These are phyloP conservation scores for Coemansia aciculifera DNA, from an alignment of 192 early-diverging fungal species.

Conservation along the genomic window DNA sequence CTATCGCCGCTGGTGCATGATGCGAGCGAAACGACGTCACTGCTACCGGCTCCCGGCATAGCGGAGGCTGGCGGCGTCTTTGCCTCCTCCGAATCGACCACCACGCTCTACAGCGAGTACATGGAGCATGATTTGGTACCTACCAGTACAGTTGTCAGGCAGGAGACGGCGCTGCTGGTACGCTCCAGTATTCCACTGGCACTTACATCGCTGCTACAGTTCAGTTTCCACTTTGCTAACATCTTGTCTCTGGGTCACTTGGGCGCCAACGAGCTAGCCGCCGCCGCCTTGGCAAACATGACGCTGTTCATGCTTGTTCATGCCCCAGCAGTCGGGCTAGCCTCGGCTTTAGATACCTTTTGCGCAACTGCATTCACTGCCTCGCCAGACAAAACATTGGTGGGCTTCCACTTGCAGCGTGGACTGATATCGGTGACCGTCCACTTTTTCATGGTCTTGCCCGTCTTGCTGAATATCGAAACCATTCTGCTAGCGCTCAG, in stretches of 20 bases:
- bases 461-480: conserved; percentile 72
- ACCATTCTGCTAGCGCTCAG: conserved; percentile 63
- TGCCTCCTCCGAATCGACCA: neutral
- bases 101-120: conserved; percentile 5
- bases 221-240: conserved; percentile 63
- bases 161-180: conserved; percentile 24
- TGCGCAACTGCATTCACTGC: conserved; percentile 74
- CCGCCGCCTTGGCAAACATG: conserved; percentile 71
- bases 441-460: conserved; percentile 69
- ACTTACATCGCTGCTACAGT: conserved; percentile 63
- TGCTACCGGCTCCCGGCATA: conserved; percentile 9
- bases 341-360: conserved; percentile 74
- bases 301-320: conserved; percentile 67
- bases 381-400: conserved; percentile 60
- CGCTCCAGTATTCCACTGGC: conserved; percentile 29
- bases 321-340: conserved; percentile 68
- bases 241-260: conserved; percentile 66
- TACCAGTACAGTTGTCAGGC: conserved; percentile 13
- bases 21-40: conserved; percentile 21
- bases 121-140: conserved; percentile 13
- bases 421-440: conserved; percentile 73
- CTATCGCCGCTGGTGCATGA: neutral
- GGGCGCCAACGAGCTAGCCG: conserved; percentile 67
- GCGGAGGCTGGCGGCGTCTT: neutral
- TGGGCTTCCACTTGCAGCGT: conserved; percentile 77